These are phyloP conservation scores for Gynandropsis gynandra DNA, from an alignment of 345 rosid species.

Conservation along the genomic window DNA sequence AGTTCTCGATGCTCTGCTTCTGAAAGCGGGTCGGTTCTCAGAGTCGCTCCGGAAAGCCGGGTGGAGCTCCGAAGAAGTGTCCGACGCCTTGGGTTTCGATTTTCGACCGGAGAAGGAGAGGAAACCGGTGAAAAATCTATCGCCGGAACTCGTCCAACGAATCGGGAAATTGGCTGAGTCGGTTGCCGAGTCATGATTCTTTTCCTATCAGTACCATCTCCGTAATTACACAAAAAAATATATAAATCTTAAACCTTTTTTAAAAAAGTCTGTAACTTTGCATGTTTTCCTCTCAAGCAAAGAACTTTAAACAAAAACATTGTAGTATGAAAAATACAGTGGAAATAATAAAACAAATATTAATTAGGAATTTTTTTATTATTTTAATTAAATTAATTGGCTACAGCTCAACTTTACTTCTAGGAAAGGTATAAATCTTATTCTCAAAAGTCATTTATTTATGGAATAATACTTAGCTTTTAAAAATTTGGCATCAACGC, in stretches of 20 bases:
- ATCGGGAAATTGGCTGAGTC: constrained; percentile 79
- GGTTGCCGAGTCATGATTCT: constrained; percentile 58
- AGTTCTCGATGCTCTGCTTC: constrained; percentile 63
- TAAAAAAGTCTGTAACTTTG: constrained; percentile 11
- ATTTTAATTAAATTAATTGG: too few species aligned
- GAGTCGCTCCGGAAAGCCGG: constrained; percentile 83
- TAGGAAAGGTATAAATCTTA: too few species aligned
- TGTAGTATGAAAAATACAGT: not conserved
- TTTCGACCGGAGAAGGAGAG: constrained; percentile 69
- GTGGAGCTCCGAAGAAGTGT: constrained; percentile 96
- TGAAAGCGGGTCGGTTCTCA: constrained; percentile 87
- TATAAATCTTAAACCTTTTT: constrained; percentile 17
- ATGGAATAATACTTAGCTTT: too few species aligned
- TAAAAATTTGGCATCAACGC: too few species aligned
- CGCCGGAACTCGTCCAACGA: constrained; percentile 62
- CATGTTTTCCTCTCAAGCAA: not conserved
- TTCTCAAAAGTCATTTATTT: too few species aligned
- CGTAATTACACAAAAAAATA: not conserved
- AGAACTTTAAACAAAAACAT: not conserved
- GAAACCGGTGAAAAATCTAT: constrained; percentile 61
- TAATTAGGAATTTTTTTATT: not conserved
- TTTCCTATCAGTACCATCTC: not conserved
- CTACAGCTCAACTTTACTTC: too few species aligned
- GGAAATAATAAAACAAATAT: not conserved
- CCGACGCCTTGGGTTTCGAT: constrained; percentile 82